Evolutionary conservation across 345 rosid genomes (phyloP).

Genomic region (Brassica juncea): DNA sequence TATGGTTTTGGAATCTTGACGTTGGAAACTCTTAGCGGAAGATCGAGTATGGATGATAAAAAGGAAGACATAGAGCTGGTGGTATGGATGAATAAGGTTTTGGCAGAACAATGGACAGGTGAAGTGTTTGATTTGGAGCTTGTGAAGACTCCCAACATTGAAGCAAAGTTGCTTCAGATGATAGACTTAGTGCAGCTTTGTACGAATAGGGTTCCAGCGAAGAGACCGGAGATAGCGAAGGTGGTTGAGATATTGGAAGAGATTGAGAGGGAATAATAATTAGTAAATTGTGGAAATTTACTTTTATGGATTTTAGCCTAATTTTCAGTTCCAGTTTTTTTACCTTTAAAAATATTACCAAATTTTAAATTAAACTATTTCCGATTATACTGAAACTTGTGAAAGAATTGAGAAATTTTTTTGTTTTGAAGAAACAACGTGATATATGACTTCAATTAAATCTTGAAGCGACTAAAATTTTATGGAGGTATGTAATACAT

Average conservation of each 20-base stretch:
- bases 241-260: conserved; percentile 66
- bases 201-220: conserved; percentile 60
- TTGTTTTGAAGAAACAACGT: neutral
- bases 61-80: conserved; percentile 70
- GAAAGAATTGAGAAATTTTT: neutral
- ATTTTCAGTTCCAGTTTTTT: neutral
- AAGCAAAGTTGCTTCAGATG: conserved; percentile 92
- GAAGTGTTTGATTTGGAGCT: conserved; percentile 92
- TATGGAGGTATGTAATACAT: neutral
- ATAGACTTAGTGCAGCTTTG: conserved; percentile 74
- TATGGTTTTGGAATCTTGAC: conserved; percentile 86
- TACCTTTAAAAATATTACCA: neutral
- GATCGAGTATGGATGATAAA: conserved; percentile 56
- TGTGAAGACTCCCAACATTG: conserved; percentile 70
- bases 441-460: neutral
- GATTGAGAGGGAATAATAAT: conserved; percentile 46
- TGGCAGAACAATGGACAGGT: conserved; percentile 90
- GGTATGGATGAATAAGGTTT: conserved; percentile 81
- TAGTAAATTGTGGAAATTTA: neutral
- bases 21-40: conserved; percentile 85
- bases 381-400: neutral
- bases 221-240: conserved; percentile 68
- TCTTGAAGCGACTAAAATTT: neutral
- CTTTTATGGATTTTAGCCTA: neutral
- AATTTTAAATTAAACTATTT: neutral